Evolutionary conservation across 345 rosid species (phyloP).

Genomic region (Bruguiera sexangula): DNA sequence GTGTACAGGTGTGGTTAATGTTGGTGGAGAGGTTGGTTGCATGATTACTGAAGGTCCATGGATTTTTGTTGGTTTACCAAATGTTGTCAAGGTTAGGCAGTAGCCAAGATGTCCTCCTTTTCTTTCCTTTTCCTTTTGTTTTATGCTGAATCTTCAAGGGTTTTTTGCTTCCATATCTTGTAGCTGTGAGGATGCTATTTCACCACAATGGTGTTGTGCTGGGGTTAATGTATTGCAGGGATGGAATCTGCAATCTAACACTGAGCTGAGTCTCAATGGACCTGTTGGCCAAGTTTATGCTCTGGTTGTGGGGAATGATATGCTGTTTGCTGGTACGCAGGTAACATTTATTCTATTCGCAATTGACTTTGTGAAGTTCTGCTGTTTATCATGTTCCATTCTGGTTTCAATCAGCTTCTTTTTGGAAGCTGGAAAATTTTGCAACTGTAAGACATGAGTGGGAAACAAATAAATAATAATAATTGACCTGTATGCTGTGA

Average conservation of each 20-base stretch:
- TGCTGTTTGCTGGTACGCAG: constrained; percentile 40
- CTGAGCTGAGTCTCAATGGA: not conserved
- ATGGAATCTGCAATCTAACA: constrained; percentile 15
- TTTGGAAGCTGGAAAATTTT: no score
- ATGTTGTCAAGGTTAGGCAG: constrained; percentile 72
- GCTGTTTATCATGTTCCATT: not conserved
- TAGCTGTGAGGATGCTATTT: not conserved
- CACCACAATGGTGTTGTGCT: not conserved
- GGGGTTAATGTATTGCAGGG: constrained; percentile 48
- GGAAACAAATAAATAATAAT: no score
- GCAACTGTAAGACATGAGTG: no score
- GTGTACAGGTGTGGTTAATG: constrained; percentile 52
- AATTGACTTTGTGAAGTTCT: not conserved
- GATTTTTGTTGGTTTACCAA: constrained; percentile 85
- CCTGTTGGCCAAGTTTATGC: constrained; percentile 14
- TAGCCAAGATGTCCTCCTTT: not conserved
- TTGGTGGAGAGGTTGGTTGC: constrained; percentile 80
- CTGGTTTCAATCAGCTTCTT: no score
- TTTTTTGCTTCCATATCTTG: not conserved
- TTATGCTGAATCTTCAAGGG: not conserved
- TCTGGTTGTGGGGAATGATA: constrained; percentile 2
- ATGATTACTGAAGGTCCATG: constrained; percentile 94
- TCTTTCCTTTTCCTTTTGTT: not conserved
- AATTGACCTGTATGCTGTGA: no score
- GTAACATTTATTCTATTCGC: constrained; percentile 24